Base-by-base conservation (phyloP, 345 rosid species). In the Aurinia saxatilis region DNA sequence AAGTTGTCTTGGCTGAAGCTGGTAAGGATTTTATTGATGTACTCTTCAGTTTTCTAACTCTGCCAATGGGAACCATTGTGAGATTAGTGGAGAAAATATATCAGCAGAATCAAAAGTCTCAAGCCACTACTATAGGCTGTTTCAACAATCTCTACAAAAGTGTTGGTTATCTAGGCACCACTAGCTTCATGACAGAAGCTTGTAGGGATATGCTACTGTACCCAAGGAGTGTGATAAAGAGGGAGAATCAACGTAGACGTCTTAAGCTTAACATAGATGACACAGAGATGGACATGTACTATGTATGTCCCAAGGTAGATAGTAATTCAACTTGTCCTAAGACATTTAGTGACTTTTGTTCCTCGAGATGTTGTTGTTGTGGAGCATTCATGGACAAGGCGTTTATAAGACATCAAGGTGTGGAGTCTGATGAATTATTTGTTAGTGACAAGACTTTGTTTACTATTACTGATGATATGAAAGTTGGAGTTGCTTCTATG, bases 21-120 rank as follows among this genome's bases (percentile, higher is more conserved):
- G 23, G 29, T 40, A 44, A 34, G n/a, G 45, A 65, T 1, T 53
- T 65, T 21, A 47, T 53, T 3, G 70, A 45, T 21, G 13, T 31
- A 8, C 55, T 66, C 8, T 44, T 66, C 5, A 55, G 54, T 23
- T 19, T 66, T 44, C 54, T 66, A 12, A 44, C 55, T 6, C 3
- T 66, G 2, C 70, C 70, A 6, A 31, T 66, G 34, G 56, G 70
- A 5, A 54, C 63, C 5, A 45, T 45, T 19, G 47, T 45, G 4
- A 66, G 63, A 42, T 23, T 65, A 5, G 10, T 52, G 5, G 39
- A 55, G 41, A 30, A 53, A 18, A 27, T 1, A 27, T 35, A 53
- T 35, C 58, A 53, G 1, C 30, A 42, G 5, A 4, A 46, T 21
- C 15, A 18, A 18, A 33, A 29, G 11, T 40, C 60, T 12, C 18